phyloP scores from a whole-genome alignment of 2,329 filamentous ascomycete species.

The Trichoderma afroharzianum region DNA sequence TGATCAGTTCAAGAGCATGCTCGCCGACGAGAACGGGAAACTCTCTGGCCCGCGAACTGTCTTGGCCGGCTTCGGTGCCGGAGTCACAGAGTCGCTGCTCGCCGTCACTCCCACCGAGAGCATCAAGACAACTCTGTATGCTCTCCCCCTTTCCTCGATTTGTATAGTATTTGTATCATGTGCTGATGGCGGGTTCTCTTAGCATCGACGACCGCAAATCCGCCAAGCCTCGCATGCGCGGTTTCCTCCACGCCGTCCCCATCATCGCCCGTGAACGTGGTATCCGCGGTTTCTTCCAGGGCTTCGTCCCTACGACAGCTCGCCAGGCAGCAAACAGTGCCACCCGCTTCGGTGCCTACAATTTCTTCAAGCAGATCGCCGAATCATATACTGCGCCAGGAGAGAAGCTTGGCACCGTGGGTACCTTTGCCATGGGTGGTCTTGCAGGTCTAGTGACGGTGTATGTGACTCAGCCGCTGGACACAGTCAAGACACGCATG shows the following conservation, averaged over 20 bases:
- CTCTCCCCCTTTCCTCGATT: neutral
- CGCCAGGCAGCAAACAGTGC: constrained; percentile 94
- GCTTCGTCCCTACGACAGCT: constrained; percentile 90
- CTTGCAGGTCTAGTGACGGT: constrained; percentile 90
- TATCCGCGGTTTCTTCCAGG: constrained; percentile 90
- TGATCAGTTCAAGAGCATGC: constrained; percentile 82
- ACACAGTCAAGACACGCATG: constrained; percentile 97
- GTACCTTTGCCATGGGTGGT: constrained; percentile 88
- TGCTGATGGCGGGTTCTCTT: neutral
- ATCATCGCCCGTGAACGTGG: constrained; percentile 88
- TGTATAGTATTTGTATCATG: neutral
- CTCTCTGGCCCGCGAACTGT: constrained; percentile 89
- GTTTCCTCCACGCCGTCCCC: constrained; percentile 84
- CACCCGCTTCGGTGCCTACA: constrained; percentile 87
- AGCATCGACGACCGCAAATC: constrained; percentile 94
- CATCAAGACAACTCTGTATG: constrained; percentile 89
- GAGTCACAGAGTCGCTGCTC: constrained; percentile 86
- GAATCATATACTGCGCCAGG: constrained; percentile 90
- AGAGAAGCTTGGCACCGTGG: constrained; percentile 84
- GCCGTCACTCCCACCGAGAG: constrained; percentile 97
- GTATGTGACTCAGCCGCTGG: constrained; percentile 69
- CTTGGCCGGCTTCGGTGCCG: constrained; percentile 88
- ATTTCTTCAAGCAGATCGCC: constrained; percentile 82
- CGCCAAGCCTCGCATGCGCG: constrained; percentile 78
- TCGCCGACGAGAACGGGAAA: constrained; percentile 80